These are phyloP conservation scores for Metarhizium guizhouense DNA, from an alignment of 2,329 filamentous ascomycete species.

Conservation along the genomic window DNA sequence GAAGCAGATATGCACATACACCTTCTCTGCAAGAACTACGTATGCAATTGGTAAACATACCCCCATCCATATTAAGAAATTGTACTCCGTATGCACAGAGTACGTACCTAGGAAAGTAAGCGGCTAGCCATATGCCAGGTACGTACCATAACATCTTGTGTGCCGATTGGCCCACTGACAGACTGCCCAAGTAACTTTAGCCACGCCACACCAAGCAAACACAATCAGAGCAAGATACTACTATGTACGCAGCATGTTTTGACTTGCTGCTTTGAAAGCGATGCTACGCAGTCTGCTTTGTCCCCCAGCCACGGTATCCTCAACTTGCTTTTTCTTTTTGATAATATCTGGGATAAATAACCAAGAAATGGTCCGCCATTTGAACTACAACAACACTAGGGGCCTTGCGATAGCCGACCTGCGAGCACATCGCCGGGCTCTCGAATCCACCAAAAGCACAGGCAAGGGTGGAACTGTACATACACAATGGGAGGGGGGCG, in stretches of 20 bases:
- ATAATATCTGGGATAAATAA: too few relatives aligned
- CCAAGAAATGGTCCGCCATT: too few relatives aligned
- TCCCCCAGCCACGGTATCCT: too few relatives aligned
- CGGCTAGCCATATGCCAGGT: background rate
- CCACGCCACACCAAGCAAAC: background rate
- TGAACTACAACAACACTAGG: too few relatives aligned
- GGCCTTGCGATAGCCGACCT: too few relatives aligned
- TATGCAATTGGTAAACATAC: background rate
- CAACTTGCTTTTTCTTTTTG: too few relatives aligned
- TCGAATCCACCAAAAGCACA: too few relatives aligned
- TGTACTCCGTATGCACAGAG: background rate
- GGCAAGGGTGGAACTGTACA: too few relatives aligned
- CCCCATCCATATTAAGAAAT: background rate
- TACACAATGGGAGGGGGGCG: too few relatives aligned
- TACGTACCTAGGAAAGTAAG: background rate
- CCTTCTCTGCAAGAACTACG: background rate
- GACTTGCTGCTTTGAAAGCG: background rate
- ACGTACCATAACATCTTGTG: background rate
- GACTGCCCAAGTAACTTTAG: background rate
- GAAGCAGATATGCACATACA: background rate
- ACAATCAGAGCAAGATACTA: background rate
- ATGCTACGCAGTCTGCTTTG: too few relatives aligned
- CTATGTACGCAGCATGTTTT: background rate
- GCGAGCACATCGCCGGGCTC: too few relatives aligned
- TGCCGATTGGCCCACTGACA: conserved; percentile 5